Conservation (phyloP, 1,139 yeast genomes). For the Sporopachydermia cereana region DNA sequence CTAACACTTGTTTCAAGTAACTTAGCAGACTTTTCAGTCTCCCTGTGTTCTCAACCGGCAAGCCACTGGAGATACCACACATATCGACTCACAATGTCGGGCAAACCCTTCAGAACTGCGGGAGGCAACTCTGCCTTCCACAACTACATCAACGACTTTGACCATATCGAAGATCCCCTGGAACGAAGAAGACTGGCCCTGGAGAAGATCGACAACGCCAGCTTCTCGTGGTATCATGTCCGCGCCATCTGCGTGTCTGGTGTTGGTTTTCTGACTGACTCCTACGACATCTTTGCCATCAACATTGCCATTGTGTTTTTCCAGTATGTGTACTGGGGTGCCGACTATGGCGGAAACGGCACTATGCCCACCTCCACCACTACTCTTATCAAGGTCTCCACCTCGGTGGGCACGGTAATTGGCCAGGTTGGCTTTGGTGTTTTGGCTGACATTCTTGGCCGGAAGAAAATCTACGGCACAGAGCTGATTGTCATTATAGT, state of each 20-base stretch:
- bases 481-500: conserved; percentile 73
- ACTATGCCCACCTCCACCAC: conserved; percentile 52
- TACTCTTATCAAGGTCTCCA: conserved; percentile 73
- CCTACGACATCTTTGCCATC: conserved; percentile 86
- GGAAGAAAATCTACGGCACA: conserved; percentile 77
- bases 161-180: conserved; percentile 75
- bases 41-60: too few species aligned
- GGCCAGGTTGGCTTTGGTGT: conserved; percentile 80
- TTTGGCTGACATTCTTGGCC: conserved; percentile 67
- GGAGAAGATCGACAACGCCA: conserved; percentile 76
- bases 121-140: conserved; percentile 92
- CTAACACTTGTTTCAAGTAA: too few species aligned
- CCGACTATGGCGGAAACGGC: conserved; percentile 22
- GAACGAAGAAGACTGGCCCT: conserved; percentile 86
- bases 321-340: conserved; percentile 53
- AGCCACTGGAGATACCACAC: too few species aligned
- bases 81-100: too few species aligned
- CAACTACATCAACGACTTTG: conserved; percentile 71
- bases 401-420: conserved; percentile 85
- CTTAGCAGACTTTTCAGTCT: too few species aligned
- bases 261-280: conserved; percentile 88
- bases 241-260: conserved; percentile 87
- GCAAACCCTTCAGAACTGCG: conserved; percentile 24
- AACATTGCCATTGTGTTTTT: conserved; percentile 52
- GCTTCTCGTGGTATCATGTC: conserved; percentile 80